Conservation (phyloP, 768 basidiomycete genomes). For the Nidula microcarpa region DNA sequence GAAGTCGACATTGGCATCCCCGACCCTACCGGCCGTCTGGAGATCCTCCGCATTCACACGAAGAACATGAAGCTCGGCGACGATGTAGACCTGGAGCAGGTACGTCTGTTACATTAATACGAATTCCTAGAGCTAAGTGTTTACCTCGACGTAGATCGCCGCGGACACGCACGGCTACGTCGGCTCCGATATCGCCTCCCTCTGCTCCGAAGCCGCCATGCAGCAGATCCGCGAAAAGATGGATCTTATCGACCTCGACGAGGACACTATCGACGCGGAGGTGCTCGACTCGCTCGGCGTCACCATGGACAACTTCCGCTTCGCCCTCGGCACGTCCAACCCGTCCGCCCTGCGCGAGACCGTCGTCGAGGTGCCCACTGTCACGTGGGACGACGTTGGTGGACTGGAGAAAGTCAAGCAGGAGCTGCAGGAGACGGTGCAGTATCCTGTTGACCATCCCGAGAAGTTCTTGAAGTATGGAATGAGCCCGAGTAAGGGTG, state of each 20-base stretch:
- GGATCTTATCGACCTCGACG: conserved; percentile 93
- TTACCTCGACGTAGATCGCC: too few relatives aligned
- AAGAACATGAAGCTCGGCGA: conserved; percentile 99
- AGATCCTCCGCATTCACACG: conserved; percentile 98
- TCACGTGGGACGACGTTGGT: conserved; percentile 99
- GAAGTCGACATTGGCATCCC: conserved; percentile 99
- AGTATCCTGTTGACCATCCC: conserved; percentile 99
- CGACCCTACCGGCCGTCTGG: conserved; percentile 97
- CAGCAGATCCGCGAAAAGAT: conserved; percentile 99
- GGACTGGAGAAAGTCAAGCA: conserved; percentile 99
- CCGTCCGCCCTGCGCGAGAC: conserved; percentile 99
- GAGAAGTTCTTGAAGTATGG: conserved; percentile 99
- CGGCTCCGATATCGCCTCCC: conserved; percentile 94
- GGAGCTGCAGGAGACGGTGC: conserved; percentile 98
- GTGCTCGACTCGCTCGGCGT: conserved; percentile 98
- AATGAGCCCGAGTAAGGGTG: conserved; percentile 99
- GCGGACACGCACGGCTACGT: conserved; percentile 99
- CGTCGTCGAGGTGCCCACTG: conserved; percentile 97
- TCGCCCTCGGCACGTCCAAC: conserved; percentile 95
- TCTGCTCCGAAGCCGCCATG: conserved; percentile 99
- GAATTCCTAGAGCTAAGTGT: too few relatives aligned
- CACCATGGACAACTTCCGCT: conserved; percentile 99
- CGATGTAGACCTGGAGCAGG: conserved; percentile 97
- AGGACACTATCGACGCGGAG: conserved; percentile 99
- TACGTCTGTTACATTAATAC: too few relatives aligned